phyloP scores from a whole-genome alignment of 768 basidiomycete genomes.

The Lactarius pseudohatsudake region DNA sequence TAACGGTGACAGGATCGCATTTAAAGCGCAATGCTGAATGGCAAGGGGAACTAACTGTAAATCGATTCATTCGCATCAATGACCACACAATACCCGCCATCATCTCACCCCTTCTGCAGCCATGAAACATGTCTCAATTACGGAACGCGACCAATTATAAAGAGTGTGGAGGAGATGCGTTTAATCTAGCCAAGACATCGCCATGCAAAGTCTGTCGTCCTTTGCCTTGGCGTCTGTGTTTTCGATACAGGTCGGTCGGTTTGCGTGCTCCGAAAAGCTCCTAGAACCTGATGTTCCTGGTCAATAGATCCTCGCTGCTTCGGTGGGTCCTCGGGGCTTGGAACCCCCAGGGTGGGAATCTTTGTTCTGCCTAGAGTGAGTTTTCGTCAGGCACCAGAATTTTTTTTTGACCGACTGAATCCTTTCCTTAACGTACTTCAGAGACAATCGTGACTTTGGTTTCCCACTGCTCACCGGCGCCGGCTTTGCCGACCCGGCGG shows the following conservation, averaged over 20 bases:
- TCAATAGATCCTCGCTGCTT: background rate
- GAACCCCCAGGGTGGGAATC: background rate
- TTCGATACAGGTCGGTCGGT: background rate
- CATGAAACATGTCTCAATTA: conserved; percentile 2
- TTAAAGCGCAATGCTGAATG: too few species aligned
- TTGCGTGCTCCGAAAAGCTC: background rate
- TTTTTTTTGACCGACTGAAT: background rate
- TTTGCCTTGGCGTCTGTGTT: background rate
- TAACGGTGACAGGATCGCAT: too few species aligned
- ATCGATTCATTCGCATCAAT: too few species aligned
- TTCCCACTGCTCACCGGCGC: conserved; percentile 48
- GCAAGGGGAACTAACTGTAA: too few species aligned
- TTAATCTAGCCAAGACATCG: background rate
- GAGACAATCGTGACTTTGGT: background rate
- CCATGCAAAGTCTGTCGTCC: background rate
- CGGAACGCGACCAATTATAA: background rate
- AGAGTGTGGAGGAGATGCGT: background rate
- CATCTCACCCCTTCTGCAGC: background rate
- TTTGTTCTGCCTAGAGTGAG: background rate
- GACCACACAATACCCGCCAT: background rate
- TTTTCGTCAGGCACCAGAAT: too few species aligned
- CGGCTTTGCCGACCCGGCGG: conserved; percentile 44
- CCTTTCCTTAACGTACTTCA: too few species aligned
- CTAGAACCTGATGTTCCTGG: background rate
- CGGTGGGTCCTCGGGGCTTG: background rate